phyloP scores from a whole-genome alignment of 192 early-diverging fungal genomes.

The Lobosporangium transversale region DNA sequence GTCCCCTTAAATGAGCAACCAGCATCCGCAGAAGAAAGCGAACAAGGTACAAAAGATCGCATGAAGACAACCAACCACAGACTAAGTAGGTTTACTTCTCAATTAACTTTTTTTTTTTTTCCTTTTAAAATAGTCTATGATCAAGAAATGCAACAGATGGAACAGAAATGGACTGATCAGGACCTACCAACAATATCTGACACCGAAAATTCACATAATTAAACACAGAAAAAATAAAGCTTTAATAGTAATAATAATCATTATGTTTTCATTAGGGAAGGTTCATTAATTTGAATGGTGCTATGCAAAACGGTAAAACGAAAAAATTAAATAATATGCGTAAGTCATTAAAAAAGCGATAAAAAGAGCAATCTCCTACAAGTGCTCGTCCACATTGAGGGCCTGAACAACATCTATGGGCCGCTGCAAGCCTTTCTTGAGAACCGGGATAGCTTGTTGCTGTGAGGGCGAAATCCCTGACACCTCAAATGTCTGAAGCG shows the following conservation, averaged over 20 bases:
- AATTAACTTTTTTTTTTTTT: conserved; percentile 1
- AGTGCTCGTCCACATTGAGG: conserved; percentile 32
- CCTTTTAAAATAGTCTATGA: conserved; percentile 3
- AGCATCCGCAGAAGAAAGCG: conserved; percentile 25
- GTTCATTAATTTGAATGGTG: too few relatives aligned
- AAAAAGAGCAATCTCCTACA: not conserved
- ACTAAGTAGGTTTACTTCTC: too few relatives aligned
- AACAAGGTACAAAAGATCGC: conserved; percentile 49
- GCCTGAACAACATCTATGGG: conserved; percentile 18
- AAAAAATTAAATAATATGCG: too few relatives aligned
- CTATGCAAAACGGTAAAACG: too few relatives aligned
- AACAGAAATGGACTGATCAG: conserved; percentile 37
- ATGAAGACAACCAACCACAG: too few relatives aligned
- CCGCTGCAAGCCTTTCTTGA: conserved; percentile 26
- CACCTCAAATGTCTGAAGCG: conserved; percentile 30
- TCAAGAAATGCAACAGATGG: conserved; percentile 29
- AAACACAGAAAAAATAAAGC: not conserved
- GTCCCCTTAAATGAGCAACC: conserved; percentile 38
- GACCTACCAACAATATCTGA: conserved; percentile 18
- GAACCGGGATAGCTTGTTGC: conserved; percentile 20
- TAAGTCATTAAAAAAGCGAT: not conserved
- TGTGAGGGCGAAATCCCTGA: conserved; percentile 14
- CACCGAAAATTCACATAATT: not conserved
- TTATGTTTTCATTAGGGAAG: not conserved
- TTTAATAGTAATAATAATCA: not conserved